A percentile compares a stretch with the other conserved stretches of the same genome.
Conservation (phyloP, 2,329 filamentous ascomycete species). For the Dactylellina haptotyla region DNA sequence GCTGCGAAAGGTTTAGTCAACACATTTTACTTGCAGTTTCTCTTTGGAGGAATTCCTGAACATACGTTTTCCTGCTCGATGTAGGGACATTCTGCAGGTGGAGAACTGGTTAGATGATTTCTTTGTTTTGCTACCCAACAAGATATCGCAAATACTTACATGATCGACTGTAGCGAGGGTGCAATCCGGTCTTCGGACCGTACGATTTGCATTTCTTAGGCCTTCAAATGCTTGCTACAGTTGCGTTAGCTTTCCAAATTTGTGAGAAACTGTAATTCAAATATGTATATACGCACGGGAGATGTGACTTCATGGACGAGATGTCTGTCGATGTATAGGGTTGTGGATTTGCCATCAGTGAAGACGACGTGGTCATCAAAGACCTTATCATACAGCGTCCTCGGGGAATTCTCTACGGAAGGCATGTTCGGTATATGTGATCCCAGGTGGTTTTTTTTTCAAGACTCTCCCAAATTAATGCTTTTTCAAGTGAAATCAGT, state of each 20-base stretch:
- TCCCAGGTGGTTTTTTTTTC: not conserved
- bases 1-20: constrained; percentile 58
- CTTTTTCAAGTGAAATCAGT: too few relatives aligned
- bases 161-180: constrained; percentile 97
- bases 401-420: constrained; percentile 19
- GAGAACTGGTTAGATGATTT: not conserved
- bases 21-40: not conserved
- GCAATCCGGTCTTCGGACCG: constrained; percentile 93
- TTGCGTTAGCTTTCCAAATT: constrained; percentile 54
- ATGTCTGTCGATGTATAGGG: constrained; percentile 93
- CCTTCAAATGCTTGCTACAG: constrained; percentile 93
- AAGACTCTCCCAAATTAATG: too few relatives aligned
- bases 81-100: constrained; percentile 85
- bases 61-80: constrained; percentile 77
- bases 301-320: constrained; percentile 98
- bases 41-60: not conserved
- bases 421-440: constrained; percentile 28
- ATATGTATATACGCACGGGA: constrained; percentile 78
- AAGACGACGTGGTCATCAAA: constrained; percentile 93
- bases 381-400: constrained; percentile 65
- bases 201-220: constrained; percentile 84
- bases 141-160: constrained; percentile 68
- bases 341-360: constrained; percentile 86
- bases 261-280: constrained; percentile 46
- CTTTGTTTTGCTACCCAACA: not conserved